Base-by-base conservation (phyloP, 208 protist species). In the Wallacemonas sp. region DNA sequence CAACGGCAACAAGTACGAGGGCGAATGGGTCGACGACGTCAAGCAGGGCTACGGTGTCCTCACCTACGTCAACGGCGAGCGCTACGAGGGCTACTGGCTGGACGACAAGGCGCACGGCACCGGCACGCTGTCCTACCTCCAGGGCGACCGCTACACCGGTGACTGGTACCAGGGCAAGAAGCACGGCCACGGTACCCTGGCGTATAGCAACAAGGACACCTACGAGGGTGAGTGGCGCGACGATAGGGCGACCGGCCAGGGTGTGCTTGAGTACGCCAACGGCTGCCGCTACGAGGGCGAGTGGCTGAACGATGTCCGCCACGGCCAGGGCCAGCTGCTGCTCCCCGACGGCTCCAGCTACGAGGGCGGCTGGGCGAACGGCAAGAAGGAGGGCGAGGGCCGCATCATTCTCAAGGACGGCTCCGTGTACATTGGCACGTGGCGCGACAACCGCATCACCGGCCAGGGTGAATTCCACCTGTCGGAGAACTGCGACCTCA, bases 1-100 rank as follows among this genome's bases (percentile, higher is more conserved):
- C 42, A 94, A 97, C 74, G 95, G 95, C 64, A 96, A 98, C 85
- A 95, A 91, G 71, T 98, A 98, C 81, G 94, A 97, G 54, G 95
- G 95, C 38, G 93, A 98, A 68, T 98, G 95, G 95, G 74, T 87
- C 11, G 90, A 92, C 25, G 94, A 93, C 54, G 89, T 95, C 50
- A 98, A 98, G 77, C 87, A 97, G 71, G 91, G 91, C 57, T 92
- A 95, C 68, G 89, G 88, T 67, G 87, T 93, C 50, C 82, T 97
- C 61, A 86, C 80, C 23, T 97, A 97, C 77, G 77, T 87, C 54
- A 94, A 92, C 71, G 91, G 91, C n/a, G 87, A 93, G 79, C 81
- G 85, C 46, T 92, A 93, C 67, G 88, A 92, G 72, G 91, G 88
- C 44, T 92, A 91, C 73, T 96, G 91, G 91, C 84, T 93, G 5